phyloP scores from a whole-genome alignment of 164 flowering plant genomes.

The Piper longum region DNA sequence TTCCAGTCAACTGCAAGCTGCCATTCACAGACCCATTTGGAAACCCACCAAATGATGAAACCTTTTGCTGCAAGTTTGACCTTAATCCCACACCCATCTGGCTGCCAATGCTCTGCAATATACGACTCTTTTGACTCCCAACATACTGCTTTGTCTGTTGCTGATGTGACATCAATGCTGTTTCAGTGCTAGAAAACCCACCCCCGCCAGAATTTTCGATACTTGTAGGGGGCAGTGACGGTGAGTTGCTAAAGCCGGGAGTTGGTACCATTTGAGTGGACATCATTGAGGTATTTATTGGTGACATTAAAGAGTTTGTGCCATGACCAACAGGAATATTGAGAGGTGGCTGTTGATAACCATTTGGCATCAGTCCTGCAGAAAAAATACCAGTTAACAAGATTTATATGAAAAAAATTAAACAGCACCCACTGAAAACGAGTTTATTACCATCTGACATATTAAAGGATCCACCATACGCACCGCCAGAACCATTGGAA shows the following conservation, averaged over 20 bases:
- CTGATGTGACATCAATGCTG: constrained; percentile 42
- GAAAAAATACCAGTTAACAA: no score
- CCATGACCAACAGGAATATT: constrained; percentile 32
- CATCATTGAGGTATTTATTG: constrained; percentile 34
- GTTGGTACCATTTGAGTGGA: constrained; percentile 92
- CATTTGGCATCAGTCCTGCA: no score
- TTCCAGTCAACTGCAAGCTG: constrained; percentile 47
- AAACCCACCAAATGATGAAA: constrained; percentile 29
- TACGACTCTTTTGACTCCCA: constrained; percentile 65
- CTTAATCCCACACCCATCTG: constrained; percentile 61
- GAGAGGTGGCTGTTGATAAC: no score
- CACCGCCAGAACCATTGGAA: constrained; percentile 28
- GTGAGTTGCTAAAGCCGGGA: constrained; percentile 63
- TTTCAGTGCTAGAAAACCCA: constrained; percentile 54
- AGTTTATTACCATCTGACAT: constrained; percentile 38
- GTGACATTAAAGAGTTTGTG: constrained; percentile 34
- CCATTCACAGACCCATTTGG: constrained; percentile 36
- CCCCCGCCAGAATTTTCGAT: constrained; percentile 34
- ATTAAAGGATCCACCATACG: constrained; percentile 36
- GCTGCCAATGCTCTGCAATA: constrained; percentile 61
- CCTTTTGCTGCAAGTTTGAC: constrained; percentile 53
- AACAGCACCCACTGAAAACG: not conserved
- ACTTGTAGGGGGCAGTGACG: constrained; percentile 29
- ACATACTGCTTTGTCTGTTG: constrained; percentile 51
- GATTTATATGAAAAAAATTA: no score